Evolutionary conservation across 768 basidiomycete species (phyloP).

Genomic region (Trametes gibbosa): DNA sequence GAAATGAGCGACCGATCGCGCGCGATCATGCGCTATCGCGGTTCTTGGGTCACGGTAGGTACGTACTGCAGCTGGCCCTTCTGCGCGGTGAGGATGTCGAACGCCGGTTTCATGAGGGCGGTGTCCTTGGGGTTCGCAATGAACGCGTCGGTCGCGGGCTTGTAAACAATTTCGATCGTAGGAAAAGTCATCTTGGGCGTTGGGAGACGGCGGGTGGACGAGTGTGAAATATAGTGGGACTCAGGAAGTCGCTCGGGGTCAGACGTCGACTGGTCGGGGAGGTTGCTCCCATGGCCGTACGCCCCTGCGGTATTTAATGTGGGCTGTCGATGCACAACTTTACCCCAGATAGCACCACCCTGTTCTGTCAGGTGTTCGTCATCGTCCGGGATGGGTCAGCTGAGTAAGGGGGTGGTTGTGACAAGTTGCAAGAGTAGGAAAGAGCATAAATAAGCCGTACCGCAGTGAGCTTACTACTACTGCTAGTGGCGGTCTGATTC

Average conservation of each 20-base stretch:
- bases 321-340: too few relatives aligned
- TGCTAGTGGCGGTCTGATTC: neutral
- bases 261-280: neutral
- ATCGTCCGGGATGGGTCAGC: neutral
- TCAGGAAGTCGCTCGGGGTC: neutral
- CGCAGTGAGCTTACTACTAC: too few relatives aligned
- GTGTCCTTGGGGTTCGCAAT: constrained; percentile 11
- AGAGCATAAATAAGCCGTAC: neutral
- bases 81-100: constrained; percentile 18
- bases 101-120: constrained; percentile 8
- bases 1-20: neutral
- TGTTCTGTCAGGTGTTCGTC: constrained; percentile 6
- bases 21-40: neutral
- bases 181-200: constrained; percentile 9
- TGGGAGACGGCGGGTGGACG: neutral
- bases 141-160: constrained; percentile 18
- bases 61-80: constrained; percentile 6
- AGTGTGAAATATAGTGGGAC: neutral
- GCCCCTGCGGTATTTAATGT: neutral
- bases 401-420: neutral
- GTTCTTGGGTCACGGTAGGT: neutral
- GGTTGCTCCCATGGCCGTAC: neutral
- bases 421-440: neutral
- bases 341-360: neutral
- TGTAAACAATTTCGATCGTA: constrained; percentile 17